These are phyloP conservation scores for Prunus campanulata DNA, from an alignment of 306 rosid genomes.

Conservation along the genomic window DNA sequence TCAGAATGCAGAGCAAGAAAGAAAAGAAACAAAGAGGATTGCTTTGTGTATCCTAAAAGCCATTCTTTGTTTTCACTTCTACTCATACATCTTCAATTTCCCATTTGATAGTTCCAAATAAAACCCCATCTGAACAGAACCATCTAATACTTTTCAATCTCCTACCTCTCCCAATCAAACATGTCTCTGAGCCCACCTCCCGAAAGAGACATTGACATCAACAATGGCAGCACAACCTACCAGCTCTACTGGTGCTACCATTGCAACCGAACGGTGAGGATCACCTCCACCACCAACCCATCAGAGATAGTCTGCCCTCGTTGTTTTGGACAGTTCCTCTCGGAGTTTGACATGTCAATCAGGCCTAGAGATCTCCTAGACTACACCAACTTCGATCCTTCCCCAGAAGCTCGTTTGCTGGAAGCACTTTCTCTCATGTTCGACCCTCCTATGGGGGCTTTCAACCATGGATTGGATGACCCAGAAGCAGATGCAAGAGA, in stretches of 20 bases:
- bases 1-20: neutral
- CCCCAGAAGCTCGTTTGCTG: conserved; percentile 66
- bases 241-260: conserved; percentile 75
- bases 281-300: conserved; percentile 29
- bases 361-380: conserved; percentile 39
- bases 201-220: neutral
- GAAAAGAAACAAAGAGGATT: conserved; percentile 22
- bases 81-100: neutral
- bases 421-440: conserved; percentile 78
- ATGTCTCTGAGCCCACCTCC: conserved; percentile 68
- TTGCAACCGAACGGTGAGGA: conserved; percentile 55
- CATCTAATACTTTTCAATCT: neutral
- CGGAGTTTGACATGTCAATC: conserved; percentile 41
- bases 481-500: neutral
- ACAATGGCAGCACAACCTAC: conserved; percentile 20
- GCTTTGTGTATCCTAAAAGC: conserved; percentile 50
- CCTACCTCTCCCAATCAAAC: neutral
- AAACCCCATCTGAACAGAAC: neutral
- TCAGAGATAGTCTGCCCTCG: conserved; percentile 59
- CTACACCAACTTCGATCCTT: conserved; percentile 42
- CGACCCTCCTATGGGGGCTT: conserved; percentile 46
- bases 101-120: neutral
- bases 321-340: conserved; percentile 65
- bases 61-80: conserved; percentile 31
- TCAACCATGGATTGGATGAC: neutral